These are phyloP conservation scores for Trichoderma koningiopsis DNA, from an alignment of 2,329 filamentous ascomycete species.

Conservation along the genomic window DNA sequence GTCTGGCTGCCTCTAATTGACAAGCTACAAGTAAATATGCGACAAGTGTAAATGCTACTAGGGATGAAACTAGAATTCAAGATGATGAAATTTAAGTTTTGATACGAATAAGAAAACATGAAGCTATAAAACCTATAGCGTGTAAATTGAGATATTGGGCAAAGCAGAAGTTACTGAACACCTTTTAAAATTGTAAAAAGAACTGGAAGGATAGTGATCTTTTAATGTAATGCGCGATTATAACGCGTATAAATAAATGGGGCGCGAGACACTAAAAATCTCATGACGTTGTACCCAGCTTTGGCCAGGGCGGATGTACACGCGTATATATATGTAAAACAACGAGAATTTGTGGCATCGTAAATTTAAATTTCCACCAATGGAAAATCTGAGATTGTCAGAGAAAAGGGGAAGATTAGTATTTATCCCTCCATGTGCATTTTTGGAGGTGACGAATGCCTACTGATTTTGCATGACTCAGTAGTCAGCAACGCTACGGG, in stretches of 20 bases:
- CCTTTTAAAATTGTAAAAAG: too few relatives aligned
- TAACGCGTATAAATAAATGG: background rate
- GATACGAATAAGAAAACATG: too few relatives aligned
- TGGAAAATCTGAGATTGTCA: background rate
- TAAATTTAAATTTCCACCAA: background rate
- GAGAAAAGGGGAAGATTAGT: background rate
- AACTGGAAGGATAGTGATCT: too few relatives aligned
- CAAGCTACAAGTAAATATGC: background rate
- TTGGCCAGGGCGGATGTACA: background rate
- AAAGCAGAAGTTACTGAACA: too few relatives aligned
- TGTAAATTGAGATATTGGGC: too few relatives aligned
- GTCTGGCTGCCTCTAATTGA: background rate
- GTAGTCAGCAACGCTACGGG: background rate
- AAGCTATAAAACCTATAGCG: too few relatives aligned
- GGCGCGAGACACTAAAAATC: background rate
- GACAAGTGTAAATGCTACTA: background rate
- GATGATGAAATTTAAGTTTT: too few relatives aligned
- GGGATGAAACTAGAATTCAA: background rate
- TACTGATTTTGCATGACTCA: slow-evolving; percentile 3
- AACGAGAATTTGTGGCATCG: background rate
- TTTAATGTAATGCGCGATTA: background rate
- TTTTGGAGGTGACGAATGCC: background rate
- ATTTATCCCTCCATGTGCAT: background rate
- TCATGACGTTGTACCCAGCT: background rate
- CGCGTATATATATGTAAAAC: background rate